Percentiles rank a stretch among this genome's conserved stretches.
Conservation (phyloP, 2,329 filamentous ascomycete genomes). For the Phaeosphaeria sp. region DNA sequence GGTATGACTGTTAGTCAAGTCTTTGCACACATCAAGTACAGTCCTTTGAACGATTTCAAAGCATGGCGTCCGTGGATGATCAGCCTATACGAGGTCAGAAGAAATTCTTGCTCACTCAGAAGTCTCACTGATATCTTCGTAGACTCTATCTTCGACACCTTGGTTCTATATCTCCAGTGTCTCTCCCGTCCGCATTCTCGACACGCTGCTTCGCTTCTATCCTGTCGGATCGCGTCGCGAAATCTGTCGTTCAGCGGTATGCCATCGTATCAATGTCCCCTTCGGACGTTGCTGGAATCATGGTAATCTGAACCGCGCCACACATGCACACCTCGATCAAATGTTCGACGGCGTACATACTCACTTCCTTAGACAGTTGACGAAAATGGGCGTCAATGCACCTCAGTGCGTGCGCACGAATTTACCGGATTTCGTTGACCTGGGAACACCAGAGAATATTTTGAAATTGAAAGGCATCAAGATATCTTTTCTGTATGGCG, state of each 20-base stretch:
- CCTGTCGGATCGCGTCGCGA: constrained; percentile 60
- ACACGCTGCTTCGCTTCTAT: constrained; percentile 64
- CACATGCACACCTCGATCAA: constrained; percentile 53
- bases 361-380: constrained; percentile 63
- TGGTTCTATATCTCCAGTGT: background rate
- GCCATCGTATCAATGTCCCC: constrained; percentile 66
- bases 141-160: background rate
- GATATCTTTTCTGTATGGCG: constrained; percentile 21
- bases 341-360: constrained; percentile 71
- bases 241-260: constrained; percentile 67
- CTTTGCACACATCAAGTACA: constrained; percentile 69
- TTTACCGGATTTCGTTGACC: constrained; percentile 3
- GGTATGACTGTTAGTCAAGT: constrained; percentile 68
- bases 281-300: constrained; percentile 71
- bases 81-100: constrained; percentile 10
- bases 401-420: constrained; percentile 14
- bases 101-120: background rate
- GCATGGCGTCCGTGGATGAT: constrained; percentile 22
- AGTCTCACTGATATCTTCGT: background rate
- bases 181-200: constrained; percentile 7
- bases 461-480: constrained; percentile 14
- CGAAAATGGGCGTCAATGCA: constrained; percentile 57
- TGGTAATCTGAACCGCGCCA: constrained; percentile 69
- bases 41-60: constrained; percentile 64
- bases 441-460: constrained; percentile 13